These are phyloP conservation scores for Trichoderma sp. DNA, from an alignment of 2,329 filamentous ascomycete genomes.

Conservation along the genomic window DNA sequence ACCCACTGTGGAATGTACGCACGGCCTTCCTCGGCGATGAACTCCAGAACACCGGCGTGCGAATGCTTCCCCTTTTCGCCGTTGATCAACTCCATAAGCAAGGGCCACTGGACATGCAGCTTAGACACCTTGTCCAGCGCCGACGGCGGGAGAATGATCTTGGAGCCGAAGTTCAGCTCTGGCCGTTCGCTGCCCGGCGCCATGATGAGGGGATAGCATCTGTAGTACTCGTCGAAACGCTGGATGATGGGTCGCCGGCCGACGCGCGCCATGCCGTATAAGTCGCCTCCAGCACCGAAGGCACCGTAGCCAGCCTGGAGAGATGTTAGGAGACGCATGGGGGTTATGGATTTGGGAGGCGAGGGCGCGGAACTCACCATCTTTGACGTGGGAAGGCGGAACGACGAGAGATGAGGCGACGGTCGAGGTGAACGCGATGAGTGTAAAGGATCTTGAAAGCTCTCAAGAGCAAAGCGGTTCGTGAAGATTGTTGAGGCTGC, in stretches of 20 bases:
- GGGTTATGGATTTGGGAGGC: background rate
- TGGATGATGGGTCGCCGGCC: slow-evolving; percentile 59
- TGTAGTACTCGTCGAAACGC: slow-evolving; percentile 97
- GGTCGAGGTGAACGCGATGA: background rate
- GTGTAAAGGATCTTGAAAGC: background rate
- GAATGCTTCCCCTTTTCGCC: slow-evolving; percentile 77
- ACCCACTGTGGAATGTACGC: slow-evolving; percentile 97
- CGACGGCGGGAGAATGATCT: slow-evolving; percentile 95
- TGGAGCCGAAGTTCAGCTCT: slow-evolving; percentile 92
- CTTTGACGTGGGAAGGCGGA: background rate
- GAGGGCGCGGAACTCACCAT: slow-evolving; percentile 15
- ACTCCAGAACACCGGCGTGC: slow-evolving; percentile 94
- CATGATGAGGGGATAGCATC: slow-evolving; percentile 95
- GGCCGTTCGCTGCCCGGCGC: slow-evolving; percentile 85
- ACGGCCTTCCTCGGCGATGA: slow-evolving; percentile 95
- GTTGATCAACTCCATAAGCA: slow-evolving; percentile 95
- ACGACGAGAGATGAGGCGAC: background rate
- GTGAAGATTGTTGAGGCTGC: background rate
- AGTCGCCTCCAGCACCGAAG: slow-evolving; percentile 52
- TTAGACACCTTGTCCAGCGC: slow-evolving; percentile 95
- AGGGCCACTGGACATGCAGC: slow-evolving; percentile 94
- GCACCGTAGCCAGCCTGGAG: slow-evolving; percentile 45
- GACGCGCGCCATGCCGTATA: slow-evolving; percentile 52
- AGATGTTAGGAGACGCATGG: slow-evolving; percentile 10
- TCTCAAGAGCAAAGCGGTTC: background rate